Base-by-base conservation (phyloP, 2,329 filamentous ascomycete genomes). In the Domatiomyces catenatus region DNA sequence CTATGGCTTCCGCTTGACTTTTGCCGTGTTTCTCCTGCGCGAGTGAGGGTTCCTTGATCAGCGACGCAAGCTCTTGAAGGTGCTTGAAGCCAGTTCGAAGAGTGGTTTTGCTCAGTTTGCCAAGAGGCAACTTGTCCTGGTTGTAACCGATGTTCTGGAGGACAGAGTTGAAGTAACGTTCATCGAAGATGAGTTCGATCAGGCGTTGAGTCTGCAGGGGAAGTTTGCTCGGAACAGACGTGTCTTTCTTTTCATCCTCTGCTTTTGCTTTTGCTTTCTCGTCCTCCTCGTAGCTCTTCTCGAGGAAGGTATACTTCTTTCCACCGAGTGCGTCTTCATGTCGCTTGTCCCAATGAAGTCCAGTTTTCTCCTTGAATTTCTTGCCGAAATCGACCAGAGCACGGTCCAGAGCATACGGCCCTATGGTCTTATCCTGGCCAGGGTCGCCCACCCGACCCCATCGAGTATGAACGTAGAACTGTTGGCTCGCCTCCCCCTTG, bases 151-250 rank as follows among this genome's bases (percentile, higher is more conserved):
- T 65, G 4, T 63, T 61, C 1, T 62, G 63, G 47, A 73, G 63
- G 1, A 67, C 76, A 18, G 74, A 74, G 19, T 77, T 71, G 64
- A 93, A 87, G 62, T 82, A 81, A 19, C 80, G 64, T 51, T 79
- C 74, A 64, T 93, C 89, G 72, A 94, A 94, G 53, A 94, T 93
- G 56, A 94, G 76, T 53, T 80, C 69, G 74, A 93, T 81, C 18
- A 94, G 69, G 7, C 78, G 68, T 61, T 87, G 80, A 2, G 86
- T 71, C 0, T 79, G 71, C 10, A 67, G 63, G 0, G 73, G 66
- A 1, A 90, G 72, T 2, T 73, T 78, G 63, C 77, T 83, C 52
- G 78, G 68, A 0, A 71, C 66, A 0, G n/a, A n/a, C n/a, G 64
- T 18, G 59, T 12, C 69, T 17, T 67, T 67, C 6, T 65, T 59